phyloP scores from a whole-genome alignment of 2,329 filamentous ascomycete species.

The Trichophyton verrucosum region DNA sequence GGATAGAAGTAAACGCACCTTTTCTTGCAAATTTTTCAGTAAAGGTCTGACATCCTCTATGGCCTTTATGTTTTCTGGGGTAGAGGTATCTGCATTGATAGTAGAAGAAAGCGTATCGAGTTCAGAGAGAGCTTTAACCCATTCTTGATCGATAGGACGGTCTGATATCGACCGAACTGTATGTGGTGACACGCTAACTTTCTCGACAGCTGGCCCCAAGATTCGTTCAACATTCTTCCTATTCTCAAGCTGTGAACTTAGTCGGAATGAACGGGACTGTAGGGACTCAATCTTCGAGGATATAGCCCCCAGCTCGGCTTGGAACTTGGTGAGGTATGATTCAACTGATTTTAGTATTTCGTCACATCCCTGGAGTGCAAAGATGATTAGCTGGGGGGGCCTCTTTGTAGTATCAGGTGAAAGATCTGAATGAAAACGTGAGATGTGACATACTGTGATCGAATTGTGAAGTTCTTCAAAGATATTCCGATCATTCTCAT shows the following conservation, averaged over 20 bases:
- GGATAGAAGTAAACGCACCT: constrained; percentile 38
- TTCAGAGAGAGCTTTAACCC: constrained; percentile 71
- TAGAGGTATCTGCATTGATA: constrained; percentile 55
- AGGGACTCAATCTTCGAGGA: constrained; percentile 91
- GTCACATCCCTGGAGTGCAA: constrained; percentile 54
- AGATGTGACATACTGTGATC: constrained; percentile 43
- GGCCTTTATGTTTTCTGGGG: constrained; percentile 56
- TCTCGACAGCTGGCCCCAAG: constrained; percentile 78
- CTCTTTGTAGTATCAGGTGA: background rate
- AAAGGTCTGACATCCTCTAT: constrained; percentile 74
- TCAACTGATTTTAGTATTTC: constrained; percentile 89
- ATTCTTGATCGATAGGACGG: constrained; percentile 77
- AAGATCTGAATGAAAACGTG: background rate
- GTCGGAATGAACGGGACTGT: constrained; percentile 68
- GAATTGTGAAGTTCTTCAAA: constrained; percentile 86
- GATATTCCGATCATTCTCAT: constrained; percentile 67
- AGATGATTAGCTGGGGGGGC: background rate
- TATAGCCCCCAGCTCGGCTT: constrained; percentile 80
- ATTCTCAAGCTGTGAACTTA: constrained; percentile 80
- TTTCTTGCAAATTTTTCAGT: constrained; percentile 69
- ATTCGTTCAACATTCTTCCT: constrained; percentile 79
- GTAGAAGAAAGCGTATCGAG: constrained; percentile 64
- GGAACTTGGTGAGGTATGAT: constrained; percentile 80
- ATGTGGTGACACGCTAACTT: constrained; percentile 74
- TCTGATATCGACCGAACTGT: constrained; percentile 77